Base-by-base conservation (phyloP, 306 rosid genomes). In the Vigna mungo region DNA sequence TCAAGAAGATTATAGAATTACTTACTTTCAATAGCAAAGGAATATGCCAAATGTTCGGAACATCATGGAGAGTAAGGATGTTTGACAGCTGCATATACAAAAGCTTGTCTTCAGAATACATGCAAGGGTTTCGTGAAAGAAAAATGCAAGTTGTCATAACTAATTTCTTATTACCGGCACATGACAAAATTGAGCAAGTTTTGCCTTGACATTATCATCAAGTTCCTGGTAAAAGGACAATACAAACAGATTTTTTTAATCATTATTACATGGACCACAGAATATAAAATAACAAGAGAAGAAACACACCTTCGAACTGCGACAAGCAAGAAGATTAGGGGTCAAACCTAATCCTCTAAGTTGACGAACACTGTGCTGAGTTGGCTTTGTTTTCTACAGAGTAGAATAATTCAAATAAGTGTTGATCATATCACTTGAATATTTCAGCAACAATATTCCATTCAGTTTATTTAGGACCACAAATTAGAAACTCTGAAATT, bases 11-110 rank as follows among this genome's bases (percentile, higher is more conserved):
- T 9, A 30, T 2, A 69, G 41, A 68, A 79, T 56, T 46, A 81
- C 94, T 81, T 82, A 96, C 99, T 85, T 83, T 88, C 85, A 96
- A 74, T 44, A 96, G 94, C 82, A 96, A 61, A 74, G 99, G 99
- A 82, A 96, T 83, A 79, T 89, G 97, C 99, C 99, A 96, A 56
- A 96, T 96, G 83, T 96, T 96, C 74, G 98, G 91, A 80, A 96
- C 99, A 55, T 96, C 99, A 73, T 91, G 92, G 39, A 96, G 96
- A 69, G 96, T 89, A 62, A 96, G 84, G 52, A 96, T 87, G 70
- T 91, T 89, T 18, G 92, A 88, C 41, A 76, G 83, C 99, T 95
- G 92, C 79, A 85, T 74, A 80, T 18, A 74, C 72, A 44, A 72
- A 51, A 61, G 39, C 3, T 47, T 41, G 25, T 53, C 80, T 62